phyloP scores from a whole-genome alignment of 2,329 filamentous ascomycete genomes.

The Myriosclerotinia curreyana region DNA sequence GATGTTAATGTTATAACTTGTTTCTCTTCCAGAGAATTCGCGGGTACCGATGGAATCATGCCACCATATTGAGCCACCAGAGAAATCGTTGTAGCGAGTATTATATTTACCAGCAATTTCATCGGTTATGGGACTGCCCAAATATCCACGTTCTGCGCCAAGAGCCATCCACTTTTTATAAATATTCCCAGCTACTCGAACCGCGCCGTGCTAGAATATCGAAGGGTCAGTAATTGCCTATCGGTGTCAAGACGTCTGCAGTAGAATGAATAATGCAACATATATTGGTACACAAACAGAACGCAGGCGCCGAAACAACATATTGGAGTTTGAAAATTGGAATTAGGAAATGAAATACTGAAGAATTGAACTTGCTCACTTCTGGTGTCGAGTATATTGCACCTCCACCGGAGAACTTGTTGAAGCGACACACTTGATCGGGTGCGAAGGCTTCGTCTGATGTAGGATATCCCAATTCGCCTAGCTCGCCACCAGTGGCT shows the following conservation, averaged over 20 bases:
- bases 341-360: neutral
- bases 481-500: conserved; percentile 5
- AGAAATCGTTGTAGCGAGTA: conserved; percentile 9
- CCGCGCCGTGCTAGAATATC: neutral
- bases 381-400: conserved; percentile 8
- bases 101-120: neutral
- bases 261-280: no score
- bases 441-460: conserved; percentile 7
- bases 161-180: conserved; percentile 13
- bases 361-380: conserved; percentile 1
- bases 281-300: neutral
- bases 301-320: neutral
- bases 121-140: conserved; percentile 3
- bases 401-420: conserved; percentile 4
- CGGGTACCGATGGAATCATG: conserved; percentile 3
- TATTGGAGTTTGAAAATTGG: neutral
- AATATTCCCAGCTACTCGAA: conserved; percentile 1
- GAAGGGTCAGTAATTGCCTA: neutral
- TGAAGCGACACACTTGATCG: conserved; percentile 9
- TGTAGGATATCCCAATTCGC: conserved; percentile 10
- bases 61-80: conserved; percentile 17
- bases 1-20: conserved; percentile 2
- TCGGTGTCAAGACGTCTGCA: neutral
- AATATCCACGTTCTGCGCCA: conserved; percentile 1
- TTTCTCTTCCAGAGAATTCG: conserved; percentile 4